Evolutionary conservation across 805 yeast species (phyloP).

Genomic region (Torulaspora franciscae): DNA sequence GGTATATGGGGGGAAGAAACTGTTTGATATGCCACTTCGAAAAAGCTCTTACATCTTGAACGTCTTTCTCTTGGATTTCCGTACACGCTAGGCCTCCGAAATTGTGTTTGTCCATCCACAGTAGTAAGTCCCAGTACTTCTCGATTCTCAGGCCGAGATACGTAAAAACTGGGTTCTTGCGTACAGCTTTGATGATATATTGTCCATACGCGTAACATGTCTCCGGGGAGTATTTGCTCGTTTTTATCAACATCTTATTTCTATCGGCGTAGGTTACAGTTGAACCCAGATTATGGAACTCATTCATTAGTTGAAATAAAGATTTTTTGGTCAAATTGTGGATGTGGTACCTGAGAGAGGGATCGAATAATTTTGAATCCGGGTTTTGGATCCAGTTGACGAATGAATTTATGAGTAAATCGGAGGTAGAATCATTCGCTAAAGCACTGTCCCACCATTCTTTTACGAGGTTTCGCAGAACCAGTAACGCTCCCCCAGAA

Average conservation of each 20-base stretch:
- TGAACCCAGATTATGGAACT: constrained; percentile 75
- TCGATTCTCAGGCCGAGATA: constrained; percentile 69
- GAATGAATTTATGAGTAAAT: constrained; percentile 72
- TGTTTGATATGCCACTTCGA: constrained; percentile 78
- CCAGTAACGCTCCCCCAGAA: constrained; percentile 64
- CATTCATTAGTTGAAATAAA: constrained; percentile 69
- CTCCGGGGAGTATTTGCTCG: constrained; percentile 72
- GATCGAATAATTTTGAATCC: constrained; percentile 68
- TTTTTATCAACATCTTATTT: constrained; percentile 65
- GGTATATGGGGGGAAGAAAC: constrained; percentile 69
- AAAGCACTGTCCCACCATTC: constrained; percentile 94
- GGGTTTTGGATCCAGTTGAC: constrained; percentile 83
- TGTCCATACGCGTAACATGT: constrained; percentile 89
- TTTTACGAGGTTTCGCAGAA: constrained; percentile 69
- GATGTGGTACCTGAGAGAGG: constrained; percentile 76
- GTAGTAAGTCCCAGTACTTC: constrained; percentile 84
- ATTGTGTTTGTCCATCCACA: constrained; percentile 93
- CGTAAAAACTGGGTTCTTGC: constrained; percentile 77
- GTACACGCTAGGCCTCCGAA: constrained; percentile 65
- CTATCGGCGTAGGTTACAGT: constrained; percentile 73
- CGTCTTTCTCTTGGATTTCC: constrained; percentile 36
- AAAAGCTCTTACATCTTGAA: constrained; percentile 38
- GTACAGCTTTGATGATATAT: constrained; percentile 68
- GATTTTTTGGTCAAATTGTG: constrained; percentile 83
- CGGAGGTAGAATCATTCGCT: constrained; percentile 63